Percentiles rank a stretch among this genome's conserved stretches.
Evolutionary conservation across 139 green algal genomes (phyloP).

Genomic region (Tetradesmus obliquus): DNA sequence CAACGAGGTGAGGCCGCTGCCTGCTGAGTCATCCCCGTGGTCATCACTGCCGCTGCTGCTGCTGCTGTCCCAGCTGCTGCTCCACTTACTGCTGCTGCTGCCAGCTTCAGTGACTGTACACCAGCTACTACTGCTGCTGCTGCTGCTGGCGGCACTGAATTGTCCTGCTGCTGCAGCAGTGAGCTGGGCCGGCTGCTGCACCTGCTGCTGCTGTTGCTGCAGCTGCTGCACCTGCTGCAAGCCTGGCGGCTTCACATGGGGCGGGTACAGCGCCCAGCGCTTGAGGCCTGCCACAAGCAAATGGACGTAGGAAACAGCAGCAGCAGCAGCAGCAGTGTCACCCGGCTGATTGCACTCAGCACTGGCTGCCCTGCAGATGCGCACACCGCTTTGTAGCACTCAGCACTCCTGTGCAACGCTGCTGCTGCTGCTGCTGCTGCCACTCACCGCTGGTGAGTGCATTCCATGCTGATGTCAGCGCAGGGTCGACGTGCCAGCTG

Average conservation of each 20-base stretch:
- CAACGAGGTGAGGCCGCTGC: conserved; percentile 15
- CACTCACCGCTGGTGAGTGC: conserved; percentile 23
- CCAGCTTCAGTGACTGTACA: not conserved
- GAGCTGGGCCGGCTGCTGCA: conserved; percentile 8
- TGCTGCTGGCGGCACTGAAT: conserved; percentile 3
- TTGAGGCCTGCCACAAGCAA: not conserved
- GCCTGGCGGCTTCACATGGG: conserved; percentile 27
- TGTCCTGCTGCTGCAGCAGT: conserved; percentile 17
- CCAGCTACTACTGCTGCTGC: conserved; percentile 24
- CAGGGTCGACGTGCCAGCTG: conserved; percentile 28
- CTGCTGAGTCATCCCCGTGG: conserved; percentile 13
- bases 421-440: not conserved
- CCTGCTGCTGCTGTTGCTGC: not conserved
- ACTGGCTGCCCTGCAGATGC: no score
- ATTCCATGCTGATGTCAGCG: conserved; percentile 36
- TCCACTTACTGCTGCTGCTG: conserved; percentile 23
- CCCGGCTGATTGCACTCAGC: no score
- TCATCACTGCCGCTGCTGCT: conserved; percentile 39
- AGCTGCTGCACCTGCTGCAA: conserved; percentile 24
- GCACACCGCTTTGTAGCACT: no score
- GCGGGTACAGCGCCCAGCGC: conserved; percentile 40
- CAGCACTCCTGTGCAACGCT: not conserved
- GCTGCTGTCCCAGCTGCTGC: conserved; percentile 20
- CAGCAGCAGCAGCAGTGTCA: not conserved
- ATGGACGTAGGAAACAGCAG: not conserved